phyloP scores from a whole-genome alignment of 768 basidiomycete genomes.

The Rubroboletus satanas region DNA sequence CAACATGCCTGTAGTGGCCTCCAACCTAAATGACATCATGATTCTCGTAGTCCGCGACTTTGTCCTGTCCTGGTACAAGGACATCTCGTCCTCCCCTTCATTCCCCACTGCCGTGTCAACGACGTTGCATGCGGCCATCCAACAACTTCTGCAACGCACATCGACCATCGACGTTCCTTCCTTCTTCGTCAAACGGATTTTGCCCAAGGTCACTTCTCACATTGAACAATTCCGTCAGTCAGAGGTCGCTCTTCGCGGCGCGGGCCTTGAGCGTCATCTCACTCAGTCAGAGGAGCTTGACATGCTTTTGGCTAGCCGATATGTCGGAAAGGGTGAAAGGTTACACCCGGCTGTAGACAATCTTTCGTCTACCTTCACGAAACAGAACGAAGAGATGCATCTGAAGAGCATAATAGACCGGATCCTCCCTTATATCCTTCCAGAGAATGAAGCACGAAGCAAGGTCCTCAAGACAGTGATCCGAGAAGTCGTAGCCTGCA shows the following conservation, averaged over 20 bases:
- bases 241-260: constrained; percentile 80
- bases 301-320: constrained; percentile 77
- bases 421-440: constrained; percentile 69
- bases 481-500: constrained; percentile 79
- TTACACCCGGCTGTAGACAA: constrained; percentile 87
- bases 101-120: constrained; percentile 84
- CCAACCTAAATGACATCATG: constrained; percentile 75
- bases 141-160: constrained; percentile 53
- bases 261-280: constrained; percentile 72
- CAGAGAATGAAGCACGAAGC: constrained; percentile 70
- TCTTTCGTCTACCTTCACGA: constrained; percentile 82
- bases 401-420: constrained; percentile 67
- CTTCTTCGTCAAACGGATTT: constrained; percentile 74
- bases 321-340: constrained; percentile 59
- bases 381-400: constrained; percentile 87
- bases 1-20: constrained; percentile 59
- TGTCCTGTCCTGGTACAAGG: constrained; percentile 84
- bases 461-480: constrained; percentile 67
- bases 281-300: constrained; percentile 91
- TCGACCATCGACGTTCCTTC: constrained; percentile 65
- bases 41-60: constrained; percentile 84
- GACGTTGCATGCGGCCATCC: constrained; percentile 63
- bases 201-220: constrained; percentile 88
- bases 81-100: constrained; percentile 79
- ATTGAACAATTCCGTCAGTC: constrained; percentile 89